Evolutionary conservation across 176 grass and related monocot genomes (phyloP), one percentile per base, ranked within the genome.

Genomic region (Otatea glauca): DNA sequence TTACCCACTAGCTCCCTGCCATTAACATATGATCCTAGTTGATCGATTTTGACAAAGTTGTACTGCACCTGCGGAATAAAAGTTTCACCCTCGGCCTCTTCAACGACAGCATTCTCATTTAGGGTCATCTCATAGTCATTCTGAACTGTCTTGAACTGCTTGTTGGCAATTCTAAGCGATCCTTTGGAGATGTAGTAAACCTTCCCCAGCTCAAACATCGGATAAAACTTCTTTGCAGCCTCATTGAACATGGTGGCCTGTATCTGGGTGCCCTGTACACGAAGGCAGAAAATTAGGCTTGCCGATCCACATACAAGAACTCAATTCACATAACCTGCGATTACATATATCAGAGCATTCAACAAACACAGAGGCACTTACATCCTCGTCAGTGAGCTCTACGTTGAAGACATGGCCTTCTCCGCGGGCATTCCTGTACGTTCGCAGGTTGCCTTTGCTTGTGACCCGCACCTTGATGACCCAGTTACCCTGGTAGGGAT

Each of bases 211-310:
- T 99, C 93, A 84, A 99, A 99, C 63, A 89, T 48, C 0, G 89
- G 84, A 27, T 94, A 94, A 47, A 99, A 99, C 74, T 96, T 99
- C 71, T 85, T 90, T 16, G 93, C 96, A 0, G 96, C 85, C 72
- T 96, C 96, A 44, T 99, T 99, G 69, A 99, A 99, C 96, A 96
- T 96, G 20, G 96, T 99, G 3, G 96, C 96, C 74, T 99, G 96
- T 73, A 99, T 99, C 81, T 99, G 93, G 44, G 96, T 99, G 45
- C 96, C 96, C 96, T 99, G 89, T 69, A 77, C 4, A 56, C n/a
- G 72, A 45, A 68, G 70, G 4, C 39, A 88, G 8, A 35, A 29
- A n/a, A 17, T 4, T 72, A 35, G 84, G 54, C 59, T 72, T 13
- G 71, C 23, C 9, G 35, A 60, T 10, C 51, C 16, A 54, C 14